Evolutionary conservation across 306 rosid species (phyloP).

Genomic region (Gleditsia sinensis): DNA sequence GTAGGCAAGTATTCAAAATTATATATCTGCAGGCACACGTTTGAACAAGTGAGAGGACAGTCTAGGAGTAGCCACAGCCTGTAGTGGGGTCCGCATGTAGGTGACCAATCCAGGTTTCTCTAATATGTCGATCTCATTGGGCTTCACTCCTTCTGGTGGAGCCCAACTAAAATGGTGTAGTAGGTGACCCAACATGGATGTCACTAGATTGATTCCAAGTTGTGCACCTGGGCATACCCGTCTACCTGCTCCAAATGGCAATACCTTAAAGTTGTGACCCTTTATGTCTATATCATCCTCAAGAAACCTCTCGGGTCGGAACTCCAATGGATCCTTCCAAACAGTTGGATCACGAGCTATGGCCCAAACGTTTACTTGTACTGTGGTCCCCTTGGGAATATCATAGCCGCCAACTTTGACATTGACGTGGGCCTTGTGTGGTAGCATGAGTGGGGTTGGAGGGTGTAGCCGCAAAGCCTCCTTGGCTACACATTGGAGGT

Average conservation of each 20-base stretch:
- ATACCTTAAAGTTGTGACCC: slow-evolving; percentile 74
- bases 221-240: slow-evolving; percentile 89
- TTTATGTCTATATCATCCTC: slow-evolving; percentile 96
- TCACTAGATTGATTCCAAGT: slow-evolving; percentile 77
- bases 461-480: slow-evolving; percentile 87
- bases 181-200: slow-evolving; percentile 83
- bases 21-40: slow-evolving; percentile 59
- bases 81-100: slow-evolving; percentile 75
- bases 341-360: slow-evolving; percentile 69
- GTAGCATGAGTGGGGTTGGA: slow-evolving; percentile 93
- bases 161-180: slow-evolving; percentile 84
- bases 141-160: slow-evolving; percentile 48
- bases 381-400: slow-evolving; percentile 81
- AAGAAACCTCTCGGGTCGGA: slow-evolving; percentile 80
- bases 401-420: slow-evolving; percentile 88
- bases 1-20: background rate
- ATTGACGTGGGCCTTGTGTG: slow-evolving; percentile 69
- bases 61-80: slow-evolving; percentile 74
- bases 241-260: slow-evolving; percentile 89
- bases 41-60: slow-evolving; percentile 66
- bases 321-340: slow-evolving; percentile 71
- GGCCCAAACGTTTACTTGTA: slow-evolving; percentile 91
- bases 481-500: slow-evolving; percentile 76
- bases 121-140: slow-evolving; percentile 70
- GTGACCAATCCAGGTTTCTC: slow-evolving; percentile 85